Conservation (phyloP, 2,329 filamentous ascomycete genomes). For the Metarhizium rileyi region DNA sequence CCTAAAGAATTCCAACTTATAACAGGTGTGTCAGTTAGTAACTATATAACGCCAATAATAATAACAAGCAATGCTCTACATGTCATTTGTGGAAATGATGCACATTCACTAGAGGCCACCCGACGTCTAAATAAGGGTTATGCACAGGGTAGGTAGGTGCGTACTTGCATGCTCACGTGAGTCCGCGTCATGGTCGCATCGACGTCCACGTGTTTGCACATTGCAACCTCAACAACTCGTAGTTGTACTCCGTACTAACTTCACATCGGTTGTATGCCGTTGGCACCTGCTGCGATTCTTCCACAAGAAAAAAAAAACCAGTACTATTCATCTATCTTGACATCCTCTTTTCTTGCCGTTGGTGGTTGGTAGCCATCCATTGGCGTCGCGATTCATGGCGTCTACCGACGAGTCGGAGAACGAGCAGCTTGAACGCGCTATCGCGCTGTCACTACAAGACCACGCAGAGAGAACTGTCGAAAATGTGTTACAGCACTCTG, state of each 20-base stretch:
- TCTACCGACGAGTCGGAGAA: conserved; percentile 38
- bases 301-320: too few species aligned
- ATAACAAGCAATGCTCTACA: too few species aligned
- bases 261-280: neutral
- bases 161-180: neutral
- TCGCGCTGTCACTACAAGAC: conserved; percentile 44
- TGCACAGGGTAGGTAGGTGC: too few species aligned
- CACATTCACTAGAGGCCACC: too few species aligned
- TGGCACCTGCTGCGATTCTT: neutral
- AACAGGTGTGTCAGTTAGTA: too few species aligned
- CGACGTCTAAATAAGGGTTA: too few species aligned
- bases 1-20: too few species aligned
- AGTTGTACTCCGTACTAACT: neutral
- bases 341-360: neutral
- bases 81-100: too few species aligned
- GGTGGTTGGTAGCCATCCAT: neutral
- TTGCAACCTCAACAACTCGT: neutral
- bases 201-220: neutral
- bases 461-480: conserved; percentile 6
- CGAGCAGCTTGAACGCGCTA: conserved; percentile 49
- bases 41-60: too few species aligned
- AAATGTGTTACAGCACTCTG: neutral
- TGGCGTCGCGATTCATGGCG: conserved; percentile 9
- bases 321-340: neutral
- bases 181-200: neutral